Evolutionary conservation across 2,329 filamentous ascomycete genomes (phyloP).

Genomic region (Sclerotinia subarctica): DNA sequence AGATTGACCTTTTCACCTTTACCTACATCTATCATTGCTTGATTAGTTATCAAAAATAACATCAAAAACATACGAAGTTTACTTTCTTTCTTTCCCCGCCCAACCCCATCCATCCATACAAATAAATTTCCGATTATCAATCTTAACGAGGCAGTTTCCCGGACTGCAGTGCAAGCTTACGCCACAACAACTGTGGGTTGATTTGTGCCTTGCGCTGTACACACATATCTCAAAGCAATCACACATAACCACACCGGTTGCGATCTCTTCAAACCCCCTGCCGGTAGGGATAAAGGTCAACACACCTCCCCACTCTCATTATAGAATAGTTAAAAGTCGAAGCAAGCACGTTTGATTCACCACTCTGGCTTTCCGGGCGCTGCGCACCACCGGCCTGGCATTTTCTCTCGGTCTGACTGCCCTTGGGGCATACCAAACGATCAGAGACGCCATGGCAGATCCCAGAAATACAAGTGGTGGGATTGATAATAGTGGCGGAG

Average conservation of each 20-base stretch:
- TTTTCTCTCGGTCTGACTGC: conserved; percentile 58
- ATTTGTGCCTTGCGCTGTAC: conserved; percentile 19
- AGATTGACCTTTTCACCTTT: neutral
- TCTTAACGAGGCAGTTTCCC: conserved; percentile 10
- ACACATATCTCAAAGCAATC: conserved; percentile 15
- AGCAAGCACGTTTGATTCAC: conserved; percentile 21
- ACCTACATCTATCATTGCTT: neutral
- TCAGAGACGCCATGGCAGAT: conserved; percentile 43
- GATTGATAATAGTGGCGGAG: conserved; percentile 28
- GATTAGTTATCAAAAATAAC: neutral
- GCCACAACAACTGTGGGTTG: conserved; percentile 13
- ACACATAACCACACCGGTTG: conserved; percentile 11
- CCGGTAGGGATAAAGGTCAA: neutral
- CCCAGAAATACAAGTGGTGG: conserved; percentile 21
- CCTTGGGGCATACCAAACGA: conserved; percentile 52
- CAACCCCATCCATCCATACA: neutral
- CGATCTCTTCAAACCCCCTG: neutral
- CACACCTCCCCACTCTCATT: conserved; percentile 7
- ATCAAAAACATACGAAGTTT: neutral
- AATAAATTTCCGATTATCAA: conserved; percentile 10
- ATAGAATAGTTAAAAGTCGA: neutral
- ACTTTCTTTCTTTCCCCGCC: conserved; percentile 3
- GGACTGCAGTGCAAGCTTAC: conserved; percentile 14
- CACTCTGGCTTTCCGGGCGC: conserved; percentile 55
- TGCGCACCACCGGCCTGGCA: conserved; percentile 53